These are phyloP conservation scores for Pseudogymnoascus sp. DNA, from an alignment of 2,329 filamentous ascomycete species.

Conservation along the genomic window DNA sequence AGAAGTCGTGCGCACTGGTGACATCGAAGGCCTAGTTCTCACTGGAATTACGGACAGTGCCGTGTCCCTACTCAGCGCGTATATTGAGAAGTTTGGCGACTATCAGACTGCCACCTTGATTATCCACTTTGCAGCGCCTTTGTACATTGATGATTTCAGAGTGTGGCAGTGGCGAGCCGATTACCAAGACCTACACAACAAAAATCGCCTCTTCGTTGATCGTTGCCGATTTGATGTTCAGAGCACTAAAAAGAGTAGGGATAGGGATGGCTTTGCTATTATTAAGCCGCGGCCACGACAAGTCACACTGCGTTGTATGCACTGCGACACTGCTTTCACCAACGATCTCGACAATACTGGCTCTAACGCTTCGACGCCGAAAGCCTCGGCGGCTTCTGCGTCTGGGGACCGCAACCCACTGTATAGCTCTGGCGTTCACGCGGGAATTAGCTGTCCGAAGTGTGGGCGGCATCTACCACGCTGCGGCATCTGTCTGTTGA, in stretches of 20 bases:
- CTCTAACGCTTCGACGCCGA: constrained; percentile 16
- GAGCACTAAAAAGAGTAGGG: constrained; percentile 58
- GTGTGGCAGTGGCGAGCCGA: constrained; percentile 65
- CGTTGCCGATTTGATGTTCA: constrained; percentile 72
- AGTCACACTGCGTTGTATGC: constrained; percentile 67
- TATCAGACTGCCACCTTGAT: constrained; percentile 72
- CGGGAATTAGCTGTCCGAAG: constrained; percentile 57
- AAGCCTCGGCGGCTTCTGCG: constrained; percentile 11
- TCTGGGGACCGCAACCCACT: constrained; percentile 42
- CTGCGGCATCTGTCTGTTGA: constrained; percentile 60
- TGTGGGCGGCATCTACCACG: constrained; percentile 60
- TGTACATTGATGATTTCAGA: constrained; percentile 69
- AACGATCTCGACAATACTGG: constrained; percentile 29
- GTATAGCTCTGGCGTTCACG: constrained; percentile 47
- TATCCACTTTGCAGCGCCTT: constrained; percentile 64
- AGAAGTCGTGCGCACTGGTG: constrained; percentile 54
- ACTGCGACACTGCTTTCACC: constrained; percentile 58
- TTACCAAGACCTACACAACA: constrained; percentile 65
- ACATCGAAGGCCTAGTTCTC: constrained; percentile 70
- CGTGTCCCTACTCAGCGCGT: constrained; percentile 68
- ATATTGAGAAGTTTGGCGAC: constrained; percentile 68
- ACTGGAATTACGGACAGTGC: constrained; percentile 66
- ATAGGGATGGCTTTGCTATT: constrained; percentile 54
- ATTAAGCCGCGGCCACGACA: constrained; percentile 59
- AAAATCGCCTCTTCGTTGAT: constrained; percentile 64